Evolutionary conservation across 2,329 filamentous ascomycete species (phyloP), one percentile per base, ranked within the genome.

Genomic region (Rachicladosporium sp.): DNA sequence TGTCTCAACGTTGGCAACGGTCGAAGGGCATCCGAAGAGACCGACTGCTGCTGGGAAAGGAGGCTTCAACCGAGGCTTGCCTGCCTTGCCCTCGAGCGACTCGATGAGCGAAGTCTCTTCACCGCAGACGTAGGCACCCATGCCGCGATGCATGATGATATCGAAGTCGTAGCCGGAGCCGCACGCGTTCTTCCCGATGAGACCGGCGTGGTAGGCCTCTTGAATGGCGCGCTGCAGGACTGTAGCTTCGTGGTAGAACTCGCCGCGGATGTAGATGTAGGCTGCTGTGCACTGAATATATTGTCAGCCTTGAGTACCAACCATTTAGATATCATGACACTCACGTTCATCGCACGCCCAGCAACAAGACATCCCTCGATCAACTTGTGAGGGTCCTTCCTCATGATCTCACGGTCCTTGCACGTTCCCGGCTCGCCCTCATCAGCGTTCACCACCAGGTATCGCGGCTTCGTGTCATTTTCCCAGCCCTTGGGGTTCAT

Each of bases 401-500:
- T 87, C 91, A 98, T 98, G 53, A 98, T 98, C 66, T 98, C 91
- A 60, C 91, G 82, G 66, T 98, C 91, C 71, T 98, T 98, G 80
- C 91, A 98, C 40, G 91, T 98, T 64, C 91, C 91, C 23, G 91
- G 91, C 68, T 98, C 91, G 58, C 91, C 91, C 70, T 98, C 91
- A 63, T 98, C 91, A 51, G 91, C 91, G 59, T 98, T 98, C 69
- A 98, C 86, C 45, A 98, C 89, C 40, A 98, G 73, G 61, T 98
- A 98, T 57, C 91, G 80, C 50, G 91, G 91, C 68, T 93, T 93
- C 55, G 66, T 82, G 63, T 96, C 91, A 69, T 98, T 93, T 57
- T 98, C 89, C 91, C 91, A 98, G 56, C 87, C 91, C 69, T 95
- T 95, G 73, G 89, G 88, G 74, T 98, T 98, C 91, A 98, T 98